These are phyloP conservation scores for Conringia planisiliqua DNA, from an alignment of 345 rosid species.

Conservation along the genomic window DNA sequence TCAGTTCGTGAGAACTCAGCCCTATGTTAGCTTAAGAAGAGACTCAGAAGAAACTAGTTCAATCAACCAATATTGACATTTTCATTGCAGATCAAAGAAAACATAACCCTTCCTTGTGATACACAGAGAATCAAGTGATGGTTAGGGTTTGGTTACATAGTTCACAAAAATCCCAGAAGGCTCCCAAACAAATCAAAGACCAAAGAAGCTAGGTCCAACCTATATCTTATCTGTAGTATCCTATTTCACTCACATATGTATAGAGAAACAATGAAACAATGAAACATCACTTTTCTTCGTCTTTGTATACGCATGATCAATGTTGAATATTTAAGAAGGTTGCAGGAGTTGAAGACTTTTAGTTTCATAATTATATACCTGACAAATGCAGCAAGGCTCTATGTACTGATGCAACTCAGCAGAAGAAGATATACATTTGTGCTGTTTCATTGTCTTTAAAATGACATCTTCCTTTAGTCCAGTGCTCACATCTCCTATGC, in stretches of 20 bases:
- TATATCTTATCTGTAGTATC: neutral
- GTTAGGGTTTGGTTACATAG: no score
- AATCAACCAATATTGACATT: neutral
- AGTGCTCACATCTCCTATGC: slow-evolving; percentile 82
- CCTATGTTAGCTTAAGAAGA: neutral
- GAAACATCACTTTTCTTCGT: neutral
- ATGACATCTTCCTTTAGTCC: slow-evolving; percentile 78
- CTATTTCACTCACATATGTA: neutral
- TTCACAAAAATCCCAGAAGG: neutral
- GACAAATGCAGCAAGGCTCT: slow-evolving; percentile 92
- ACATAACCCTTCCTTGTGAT: neutral
- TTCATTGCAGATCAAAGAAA: neutral
- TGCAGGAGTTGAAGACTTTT: neutral
- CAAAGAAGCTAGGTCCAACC: neutral
- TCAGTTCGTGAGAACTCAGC: neutral
- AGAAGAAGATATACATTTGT: slow-evolving; percentile 33
- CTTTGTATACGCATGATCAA: neutral
- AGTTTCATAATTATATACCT: slow-evolving; percentile 43
- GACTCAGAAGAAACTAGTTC: neutral
- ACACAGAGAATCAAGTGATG: no score
- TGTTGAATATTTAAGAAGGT: neutral
- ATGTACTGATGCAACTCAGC: slow-evolving; percentile 36
- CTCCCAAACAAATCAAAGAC: neutral
- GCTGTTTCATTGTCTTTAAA: slow-evolving; percentile 49
- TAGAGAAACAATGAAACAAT: neutral